Conservation (phyloP, 305 asterid genomes). For the Fraxinus nigra region DNA sequence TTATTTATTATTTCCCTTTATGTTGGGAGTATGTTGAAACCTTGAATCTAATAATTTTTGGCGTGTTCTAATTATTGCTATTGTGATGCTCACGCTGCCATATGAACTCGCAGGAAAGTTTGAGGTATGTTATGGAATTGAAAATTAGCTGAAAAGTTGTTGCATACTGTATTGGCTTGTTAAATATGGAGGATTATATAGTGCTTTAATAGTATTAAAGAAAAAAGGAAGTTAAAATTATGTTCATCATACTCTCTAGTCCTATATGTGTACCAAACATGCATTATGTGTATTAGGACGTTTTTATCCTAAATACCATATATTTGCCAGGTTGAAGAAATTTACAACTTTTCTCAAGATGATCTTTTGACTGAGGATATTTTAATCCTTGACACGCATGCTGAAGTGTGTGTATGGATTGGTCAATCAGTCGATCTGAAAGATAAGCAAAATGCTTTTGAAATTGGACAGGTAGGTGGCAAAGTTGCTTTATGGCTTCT, state of each 20-base stretch:
- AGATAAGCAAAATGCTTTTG: constrained; percentile 61
- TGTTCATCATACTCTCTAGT: background rate
- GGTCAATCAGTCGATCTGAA: constrained; percentile 60
- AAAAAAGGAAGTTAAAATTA: background rate
- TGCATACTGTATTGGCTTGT: background rate
- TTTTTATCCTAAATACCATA: background rate
- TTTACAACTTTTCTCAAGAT: constrained; percentile 65
- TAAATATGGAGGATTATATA: background rate
- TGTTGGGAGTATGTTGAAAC: constrained; percentile 15
- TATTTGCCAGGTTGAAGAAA: constrained; percentile 53
- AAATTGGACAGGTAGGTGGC: constrained; percentile 59
- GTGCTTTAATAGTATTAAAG: background rate
- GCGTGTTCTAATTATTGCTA: constrained; percentile 22
- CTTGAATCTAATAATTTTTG: constrained; percentile 17
- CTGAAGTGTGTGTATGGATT: constrained; percentile 66
- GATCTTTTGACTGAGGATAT: constrained; percentile 66
- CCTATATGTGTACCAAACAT: background rate
- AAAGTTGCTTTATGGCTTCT: constrained; percentile 11
- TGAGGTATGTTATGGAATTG: constrained; percentile 42
- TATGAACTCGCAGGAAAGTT: constrained; percentile 54
- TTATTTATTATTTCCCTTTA: background rate
- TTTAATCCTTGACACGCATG: constrained; percentile 62
- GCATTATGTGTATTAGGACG: background rate
- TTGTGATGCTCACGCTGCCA: constrained; percentile 25
- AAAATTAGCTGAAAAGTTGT: background rate